Percentiles rank a stretch among this genome's conserved stretches.
Evolutionary conservation across 2,329 filamentous ascomycete genomes (phyloP).

Genomic region (Colletotrichum falcatum): DNA sequence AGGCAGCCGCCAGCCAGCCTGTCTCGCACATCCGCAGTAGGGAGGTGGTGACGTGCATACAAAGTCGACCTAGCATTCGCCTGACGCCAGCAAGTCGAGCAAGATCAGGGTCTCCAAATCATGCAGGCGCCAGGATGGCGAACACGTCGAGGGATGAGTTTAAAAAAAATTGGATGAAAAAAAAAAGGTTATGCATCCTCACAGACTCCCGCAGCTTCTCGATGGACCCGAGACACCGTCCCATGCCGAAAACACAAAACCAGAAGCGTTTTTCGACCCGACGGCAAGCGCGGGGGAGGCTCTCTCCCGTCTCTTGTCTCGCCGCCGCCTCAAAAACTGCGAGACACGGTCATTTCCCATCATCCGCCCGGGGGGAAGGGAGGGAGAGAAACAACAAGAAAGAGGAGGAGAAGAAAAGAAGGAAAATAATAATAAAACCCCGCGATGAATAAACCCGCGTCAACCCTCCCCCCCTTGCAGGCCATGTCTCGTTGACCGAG

Average conservation of each 20-base stretch:
- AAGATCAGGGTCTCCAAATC: background rate
- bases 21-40: background rate
- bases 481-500: background rate
- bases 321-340: background rate
- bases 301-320: background rate
- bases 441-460: background rate
- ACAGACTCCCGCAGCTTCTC: slow-evolving; percentile 22
- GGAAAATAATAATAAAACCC: background rate
- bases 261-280: no score
- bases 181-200: background rate
- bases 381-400: no score
- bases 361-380: background rate
- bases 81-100: background rate
- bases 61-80: background rate
- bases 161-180: background rate
- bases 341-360: background rate
- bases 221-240: background rate
- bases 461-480: background rate
- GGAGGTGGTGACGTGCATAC: background rate
- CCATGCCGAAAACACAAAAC: no score
- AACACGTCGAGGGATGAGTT: background rate
- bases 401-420: background rate
- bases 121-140: slow-evolving; percentile 10
- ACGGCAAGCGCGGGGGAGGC: no score
- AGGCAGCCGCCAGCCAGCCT: background rate